phyloP scores from a whole-genome alignment of 257 asterid genomes.

The Solanum piurae region DNA sequence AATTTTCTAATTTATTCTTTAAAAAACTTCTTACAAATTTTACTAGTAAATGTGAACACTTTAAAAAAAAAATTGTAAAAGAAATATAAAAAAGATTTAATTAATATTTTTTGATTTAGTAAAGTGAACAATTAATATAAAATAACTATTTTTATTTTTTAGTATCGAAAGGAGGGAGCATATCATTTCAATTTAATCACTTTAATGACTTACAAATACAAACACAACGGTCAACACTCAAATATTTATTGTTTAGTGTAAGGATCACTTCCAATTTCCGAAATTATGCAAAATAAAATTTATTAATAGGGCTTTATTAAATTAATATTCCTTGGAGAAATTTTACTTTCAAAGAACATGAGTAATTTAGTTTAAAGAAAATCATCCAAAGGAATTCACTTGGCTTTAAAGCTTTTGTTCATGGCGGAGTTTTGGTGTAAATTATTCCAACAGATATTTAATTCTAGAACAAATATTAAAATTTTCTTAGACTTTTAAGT shows the following conservation, averaged over 20 bases:
- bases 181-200: background rate
- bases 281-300: background rate
- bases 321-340: background rate
- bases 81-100: too few relatives aligned
- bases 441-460: background rate
- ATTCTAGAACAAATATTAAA: background rate
- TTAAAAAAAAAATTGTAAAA: too few relatives aligned
- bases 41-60: too few relatives aligned
- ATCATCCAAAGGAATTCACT: background rate
- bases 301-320: background rate
- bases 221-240: background rate
- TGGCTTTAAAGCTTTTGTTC: background rate
- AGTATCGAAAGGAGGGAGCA: too few relatives aligned
- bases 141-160: too few relatives aligned
- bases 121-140: too few relatives aligned
- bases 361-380: background rate
- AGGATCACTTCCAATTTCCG: background rate
- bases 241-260: background rate
- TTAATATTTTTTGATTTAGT: too few relatives aligned
- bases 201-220: background rate
- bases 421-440: background rate
- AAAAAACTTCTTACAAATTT: too few relatives aligned
- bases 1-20: too few relatives aligned
- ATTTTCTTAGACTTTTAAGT: background rate
- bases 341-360: background rate